phyloP scores from a whole-genome alignment of 139 green algal species.

The Monoraphidium neglectum region DNA sequence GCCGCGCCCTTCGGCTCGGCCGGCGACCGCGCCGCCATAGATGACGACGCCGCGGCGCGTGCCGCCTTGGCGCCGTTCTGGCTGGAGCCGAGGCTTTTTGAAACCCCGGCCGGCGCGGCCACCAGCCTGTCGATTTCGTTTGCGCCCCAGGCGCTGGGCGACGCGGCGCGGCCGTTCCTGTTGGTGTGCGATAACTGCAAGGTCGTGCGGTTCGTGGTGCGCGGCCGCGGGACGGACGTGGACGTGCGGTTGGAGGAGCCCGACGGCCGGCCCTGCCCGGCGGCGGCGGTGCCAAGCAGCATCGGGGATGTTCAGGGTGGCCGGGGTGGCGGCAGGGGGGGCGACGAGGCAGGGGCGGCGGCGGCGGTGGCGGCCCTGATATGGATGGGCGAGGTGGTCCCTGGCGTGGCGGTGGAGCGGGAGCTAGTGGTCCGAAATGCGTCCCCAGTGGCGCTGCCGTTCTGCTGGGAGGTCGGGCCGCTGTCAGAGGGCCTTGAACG shows the following conservation, averaged over 20 bases:
- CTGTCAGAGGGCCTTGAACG: neutral
- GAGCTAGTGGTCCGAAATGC: slow-evolving; percentile 47
- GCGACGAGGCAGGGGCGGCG: neutral
- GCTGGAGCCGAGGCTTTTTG: slow-evolving; percentile 49
- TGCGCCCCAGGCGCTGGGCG: slow-evolving; percentile 32
- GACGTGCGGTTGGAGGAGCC: slow-evolving; percentile 41
- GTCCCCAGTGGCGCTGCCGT: slow-evolving; percentile 54
- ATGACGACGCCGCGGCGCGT: slow-evolving; percentile 4
- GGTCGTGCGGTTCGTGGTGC: slow-evolving; percentile 42
- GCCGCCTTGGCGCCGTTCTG: slow-evolving; percentile 2
- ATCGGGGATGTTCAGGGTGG: neutral
- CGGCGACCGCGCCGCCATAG: neutral
- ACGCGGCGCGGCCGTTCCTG: slow-evolving; percentile 35
- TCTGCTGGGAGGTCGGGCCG: slow-evolving; percentile 29
- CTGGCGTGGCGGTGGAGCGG: slow-evolving; percentile 32
- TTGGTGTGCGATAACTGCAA: slow-evolving; percentile 69
- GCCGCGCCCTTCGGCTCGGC: neutral
- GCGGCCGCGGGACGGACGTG: slow-evolving; percentile 38
- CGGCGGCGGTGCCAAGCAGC: slow-evolving; percentile 20
- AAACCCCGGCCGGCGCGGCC: slow-evolving; percentile 30
- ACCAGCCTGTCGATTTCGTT: slow-evolving; percentile 41
- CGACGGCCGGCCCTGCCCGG: slow-evolving; percentile 27
- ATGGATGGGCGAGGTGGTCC: slow-evolving; percentile 56
- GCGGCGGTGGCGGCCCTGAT: slow-evolving; percentile 34
- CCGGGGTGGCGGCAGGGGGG: neutral